Base-by-base conservation (phyloP, 192 early-diverging fungal genomes). In the Podila verticillata region DNA sequence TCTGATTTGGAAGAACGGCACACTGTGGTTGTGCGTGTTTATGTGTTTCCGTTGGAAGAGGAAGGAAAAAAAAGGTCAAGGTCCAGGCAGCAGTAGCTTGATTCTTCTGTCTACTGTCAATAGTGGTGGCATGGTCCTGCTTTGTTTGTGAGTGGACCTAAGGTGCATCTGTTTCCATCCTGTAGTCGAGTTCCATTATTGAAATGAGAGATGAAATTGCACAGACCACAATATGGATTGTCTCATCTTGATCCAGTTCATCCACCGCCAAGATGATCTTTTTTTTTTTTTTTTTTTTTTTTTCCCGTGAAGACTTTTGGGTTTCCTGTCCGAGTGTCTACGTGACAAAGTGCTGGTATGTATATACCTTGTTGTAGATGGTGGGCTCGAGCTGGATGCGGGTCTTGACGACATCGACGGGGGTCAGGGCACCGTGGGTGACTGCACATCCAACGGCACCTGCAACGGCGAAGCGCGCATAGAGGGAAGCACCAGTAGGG, bases 361-460 rank as follows among this genome's bases (percentile, higher is more conserved):
- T 10, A 51, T 36, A 81, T 80, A 81, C 87, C 82, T 83, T 88
- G 82, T 91, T 92, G 83, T 89, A 92, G 29, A 73, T 48, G 26
- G 67, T 73, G 72, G 89, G 84, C 26, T 88, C 86, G 57, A 93
- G 85, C 75, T 94, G 92, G 64, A 94, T 94, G 61, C 91, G 82
- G 39, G 91, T 92, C 84, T 93, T 94, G 70, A 92, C 90, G 66
- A 94, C 91, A 85, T 93, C 72, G 36, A 73, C 78, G 36, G 82
- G 82, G 13, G 82, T 82, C 66, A 89, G 69, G 51, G 83, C 82
- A 61, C 87, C 83, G 71, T 89, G 87, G 64, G 87, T 89, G 73
- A 89, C 73, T 65, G 70, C 75, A 79, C 87, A 89, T 72, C 86
- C 82, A 63, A 89, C 57, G 31, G 87, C 87, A 72, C 87, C 87